Evolutionary conservation across 768 basidiomycete genomes (phyloP).

Genomic region (Cyclocybe cylindracea): DNA sequence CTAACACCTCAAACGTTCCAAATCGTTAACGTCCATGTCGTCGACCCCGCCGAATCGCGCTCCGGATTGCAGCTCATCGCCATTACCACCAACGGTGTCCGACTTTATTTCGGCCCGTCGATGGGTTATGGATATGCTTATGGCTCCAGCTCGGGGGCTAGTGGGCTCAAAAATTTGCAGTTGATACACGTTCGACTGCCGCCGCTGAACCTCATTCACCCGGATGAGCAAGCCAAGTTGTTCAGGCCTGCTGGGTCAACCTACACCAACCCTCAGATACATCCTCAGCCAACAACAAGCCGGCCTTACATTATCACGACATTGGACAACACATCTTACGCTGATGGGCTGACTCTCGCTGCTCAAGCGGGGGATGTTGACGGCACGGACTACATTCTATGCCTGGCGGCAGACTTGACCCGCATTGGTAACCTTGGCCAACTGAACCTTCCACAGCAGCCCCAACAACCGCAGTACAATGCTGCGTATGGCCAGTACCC

Average conservation of each 20-base stretch:
- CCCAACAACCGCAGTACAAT: constrained; percentile 41
- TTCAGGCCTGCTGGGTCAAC: constrained; percentile 45
- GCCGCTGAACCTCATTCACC: constrained; percentile 73
- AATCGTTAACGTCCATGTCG: constrained; percentile 68
- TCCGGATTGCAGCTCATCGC: constrained; percentile 76
- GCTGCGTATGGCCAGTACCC: constrained; percentile 37
- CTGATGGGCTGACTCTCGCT: constrained; percentile 65
- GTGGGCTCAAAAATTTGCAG: constrained; percentile 49
- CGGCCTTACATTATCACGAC: constrained; percentile 61
- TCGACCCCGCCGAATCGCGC: constrained; percentile 68
- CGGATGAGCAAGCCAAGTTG: constrained; percentile 62
- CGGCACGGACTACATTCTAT: constrained; percentile 73
- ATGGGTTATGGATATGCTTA: constrained; percentile 53
- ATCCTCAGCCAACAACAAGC: constrained; percentile 40
- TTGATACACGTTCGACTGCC: constrained; percentile 81
- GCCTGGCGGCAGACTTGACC: constrained; percentile 74
- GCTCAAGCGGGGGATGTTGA: constrained; percentile 77
- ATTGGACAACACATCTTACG: constrained; percentile 65
- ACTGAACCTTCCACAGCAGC: constrained; percentile 47
- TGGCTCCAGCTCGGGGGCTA: constrained; percentile 30
- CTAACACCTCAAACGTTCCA: constrained; percentile 70
- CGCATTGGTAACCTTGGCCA: constrained; percentile 72
- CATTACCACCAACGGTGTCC: constrained; percentile 77
- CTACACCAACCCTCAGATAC: constrained; percentile 51
- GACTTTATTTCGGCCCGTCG: constrained; percentile 78